These are phyloP conservation scores for Triticum dicoccoides DNA, from an alignment of 176 grass and related monocot genomes.

Conservation along the genomic window DNA sequence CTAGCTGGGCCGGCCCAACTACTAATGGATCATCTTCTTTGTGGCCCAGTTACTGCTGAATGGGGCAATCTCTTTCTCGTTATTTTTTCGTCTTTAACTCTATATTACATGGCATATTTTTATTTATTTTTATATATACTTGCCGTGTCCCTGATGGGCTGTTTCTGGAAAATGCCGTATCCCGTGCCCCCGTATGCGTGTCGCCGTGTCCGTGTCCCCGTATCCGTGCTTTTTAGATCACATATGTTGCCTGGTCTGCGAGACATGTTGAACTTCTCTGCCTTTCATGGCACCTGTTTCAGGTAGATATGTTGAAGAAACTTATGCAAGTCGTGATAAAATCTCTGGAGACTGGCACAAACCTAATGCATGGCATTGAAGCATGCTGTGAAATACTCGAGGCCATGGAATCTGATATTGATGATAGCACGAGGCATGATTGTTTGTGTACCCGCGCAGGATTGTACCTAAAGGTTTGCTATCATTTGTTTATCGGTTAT, in stretches of 20 bases:
- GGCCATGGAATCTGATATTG: constrained; percentile 49
- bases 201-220: too few relatives aligned
- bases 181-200: too few relatives aligned
- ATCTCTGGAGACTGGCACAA: constrained; percentile 45
- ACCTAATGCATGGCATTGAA: constrained; percentile 75
- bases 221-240: too few relatives aligned
- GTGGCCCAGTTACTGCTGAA: too few relatives aligned
- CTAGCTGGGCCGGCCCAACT: too few relatives aligned
- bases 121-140: too few relatives aligned
- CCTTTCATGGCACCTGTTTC: constrained; percentile 46
- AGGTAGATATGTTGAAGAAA: constrained; percentile 81
- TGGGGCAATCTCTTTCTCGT: too few relatives aligned
- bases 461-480: constrained; percentile 82
- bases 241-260: constrained; percentile 14
- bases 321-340: constrained; percentile 58
- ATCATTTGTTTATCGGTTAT: constrained; percentile 29
- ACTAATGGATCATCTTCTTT: too few relatives aligned
- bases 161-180: too few relatives aligned
- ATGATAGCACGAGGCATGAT: constrained; percentile 48
- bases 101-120: too few relatives aligned
- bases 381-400: constrained; percentile 84
- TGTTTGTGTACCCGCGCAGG: constrained; percentile 81
- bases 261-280: constrained; percentile 35
- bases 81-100: too few relatives aligned
- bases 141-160: too few relatives aligned